Conservation (phyloP, 805 yeast genomes). For the Kuraishia borneana region DNA sequence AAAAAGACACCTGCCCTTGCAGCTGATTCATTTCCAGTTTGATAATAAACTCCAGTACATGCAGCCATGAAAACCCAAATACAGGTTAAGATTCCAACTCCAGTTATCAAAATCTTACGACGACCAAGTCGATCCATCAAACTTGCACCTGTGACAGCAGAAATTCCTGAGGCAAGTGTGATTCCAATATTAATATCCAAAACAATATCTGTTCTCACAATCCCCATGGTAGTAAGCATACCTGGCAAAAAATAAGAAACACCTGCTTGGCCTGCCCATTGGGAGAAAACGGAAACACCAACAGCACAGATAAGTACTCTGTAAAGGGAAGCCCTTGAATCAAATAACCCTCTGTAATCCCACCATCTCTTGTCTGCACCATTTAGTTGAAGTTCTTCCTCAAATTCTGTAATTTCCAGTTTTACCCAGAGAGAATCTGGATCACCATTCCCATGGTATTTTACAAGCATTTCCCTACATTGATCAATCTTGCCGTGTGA, state of each 20-base stretch:
- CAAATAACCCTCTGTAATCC: slow-evolving; percentile 24
- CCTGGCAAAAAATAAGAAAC: slow-evolving; percentile 30
- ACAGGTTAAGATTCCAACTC: slow-evolving; percentile 23
- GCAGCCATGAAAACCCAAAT: slow-evolving; percentile 30
- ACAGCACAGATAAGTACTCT: slow-evolving; percentile 22
- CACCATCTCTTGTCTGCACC: slow-evolving; percentile 13
- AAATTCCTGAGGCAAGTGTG: slow-evolving; percentile 31
- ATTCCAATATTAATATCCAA: slow-evolving; percentile 39
- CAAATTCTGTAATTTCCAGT: slow-evolving; percentile 24
- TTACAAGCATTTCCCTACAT: slow-evolving; percentile 22
- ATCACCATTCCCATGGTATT: slow-evolving; percentile 25
- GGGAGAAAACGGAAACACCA: slow-evolving; percentile 21
- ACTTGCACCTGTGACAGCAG: slow-evolving; percentile 19
- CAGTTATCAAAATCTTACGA: slow-evolving; percentile 23
- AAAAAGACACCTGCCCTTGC: background rate
- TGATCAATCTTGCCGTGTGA: slow-evolving; percentile 22
- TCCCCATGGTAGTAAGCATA: slow-evolving; percentile 43
- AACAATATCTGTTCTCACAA: slow-evolving; percentile 30
- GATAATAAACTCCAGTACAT: slow-evolving; percentile 28
- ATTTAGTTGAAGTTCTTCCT: slow-evolving; percentile 25
- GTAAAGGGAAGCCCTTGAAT: slow-evolving; percentile 22
- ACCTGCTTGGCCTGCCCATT: slow-evolving; percentile 33
- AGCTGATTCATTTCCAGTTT: slow-evolving; percentile 4
- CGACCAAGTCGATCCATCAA: slow-evolving; percentile 20
- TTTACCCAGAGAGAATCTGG: slow-evolving; percentile 18